phyloP scores from a whole-genome alignment of 169 alveolate species.

The Toxoplasma gondii region DNA sequence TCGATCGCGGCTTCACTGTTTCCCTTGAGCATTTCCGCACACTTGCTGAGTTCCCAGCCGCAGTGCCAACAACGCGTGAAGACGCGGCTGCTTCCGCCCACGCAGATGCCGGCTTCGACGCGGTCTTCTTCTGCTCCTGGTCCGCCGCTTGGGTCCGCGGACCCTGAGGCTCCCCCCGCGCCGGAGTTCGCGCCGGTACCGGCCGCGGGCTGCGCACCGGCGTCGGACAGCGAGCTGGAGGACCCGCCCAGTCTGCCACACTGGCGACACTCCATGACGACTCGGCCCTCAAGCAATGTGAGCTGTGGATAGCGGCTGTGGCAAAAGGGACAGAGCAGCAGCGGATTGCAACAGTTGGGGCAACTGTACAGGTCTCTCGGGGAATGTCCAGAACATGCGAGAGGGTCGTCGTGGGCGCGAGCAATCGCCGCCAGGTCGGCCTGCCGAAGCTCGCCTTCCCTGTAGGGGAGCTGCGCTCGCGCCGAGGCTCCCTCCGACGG shows the following conservation, averaged over 20 bases:
- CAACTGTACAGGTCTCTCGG: conserved; percentile 35
- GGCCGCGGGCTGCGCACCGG: background rate
- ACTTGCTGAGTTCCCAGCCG: conserved; percentile 73
- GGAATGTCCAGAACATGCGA: background rate
- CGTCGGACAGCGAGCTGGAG: background rate
- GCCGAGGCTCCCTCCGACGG: background rate
- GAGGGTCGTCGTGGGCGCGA: background rate
- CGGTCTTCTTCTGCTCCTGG: conserved; percentile 18
- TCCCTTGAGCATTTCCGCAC: conserved; percentile 62
- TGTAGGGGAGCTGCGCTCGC: background rate
- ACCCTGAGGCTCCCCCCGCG: background rate
- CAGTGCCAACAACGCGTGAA: conserved; percentile 73
- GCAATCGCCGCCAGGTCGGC: background rate
- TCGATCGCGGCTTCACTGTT: conserved; percentile 75
- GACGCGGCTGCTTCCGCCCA: conserved; percentile 14
- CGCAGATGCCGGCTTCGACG: conserved; percentile 8
- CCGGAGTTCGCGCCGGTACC: background rate
- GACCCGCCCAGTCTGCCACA: conserved; percentile 69
- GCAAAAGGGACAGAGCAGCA: conserved; percentile 82
- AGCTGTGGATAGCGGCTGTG: conserved; percentile 76
- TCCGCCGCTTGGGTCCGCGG: background rate
- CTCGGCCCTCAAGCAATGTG: conserved; percentile 73
- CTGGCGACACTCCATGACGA: conserved; percentile 77
- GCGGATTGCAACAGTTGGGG: conserved; percentile 50
- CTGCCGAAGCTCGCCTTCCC: background rate